Evolutionary conservation across 352 stramenopile species (phyloP), one percentile per base, ranked within the genome.

Genomic region (Peronospora destructor): DNA sequence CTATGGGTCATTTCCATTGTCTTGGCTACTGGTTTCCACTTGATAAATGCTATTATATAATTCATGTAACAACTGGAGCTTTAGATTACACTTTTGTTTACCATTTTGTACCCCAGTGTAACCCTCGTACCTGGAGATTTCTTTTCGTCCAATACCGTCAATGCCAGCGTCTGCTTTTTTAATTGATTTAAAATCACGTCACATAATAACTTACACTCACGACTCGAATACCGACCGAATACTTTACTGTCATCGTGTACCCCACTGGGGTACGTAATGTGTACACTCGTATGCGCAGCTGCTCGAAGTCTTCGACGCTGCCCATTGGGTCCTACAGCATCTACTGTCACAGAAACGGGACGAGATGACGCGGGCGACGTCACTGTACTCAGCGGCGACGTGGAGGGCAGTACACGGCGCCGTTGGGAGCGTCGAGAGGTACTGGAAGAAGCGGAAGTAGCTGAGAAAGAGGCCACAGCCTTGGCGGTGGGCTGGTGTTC

Each of bases 101-200:
- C 30, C 11, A 36, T 34, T 34, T 6, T 41, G 21, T 45, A 33
- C 9, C 12, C 26, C 38, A 13, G 14, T 26, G n/a, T 33, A 33
- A 28, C 17, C 6, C 8, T 41, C 9, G 12, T 44, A 58, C 65
- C 71, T 47, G 76, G 76, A 3, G 76, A 83, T 17, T 54, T 52
- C 0, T 64, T 49, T 16, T 65, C 38, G 9, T 84, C 57, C 40
- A 87, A 45, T 40, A 76, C 76, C 10, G 58, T 68, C 0, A 58
- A 29, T 0, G 49, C 47, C 43, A 71, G 47, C n/a, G 76, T 71
- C 49, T 80, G 71, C 25, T 55, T 50, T 45, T 81, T 73, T 36
- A 87, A 40, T 13, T 87, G 73, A 14, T 54, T 38, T 39, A 81
- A 43, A 32, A 87, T 72, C 9, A 70, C 63, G 38, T 87, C 73